A percentile compares a stretch with the other conserved stretches of the same genome.
These are phyloP conservation scores for Paramecium octaurelia DNA, from an alignment of 73 alveolate genomes.

Conservation along the genomic window DNA sequence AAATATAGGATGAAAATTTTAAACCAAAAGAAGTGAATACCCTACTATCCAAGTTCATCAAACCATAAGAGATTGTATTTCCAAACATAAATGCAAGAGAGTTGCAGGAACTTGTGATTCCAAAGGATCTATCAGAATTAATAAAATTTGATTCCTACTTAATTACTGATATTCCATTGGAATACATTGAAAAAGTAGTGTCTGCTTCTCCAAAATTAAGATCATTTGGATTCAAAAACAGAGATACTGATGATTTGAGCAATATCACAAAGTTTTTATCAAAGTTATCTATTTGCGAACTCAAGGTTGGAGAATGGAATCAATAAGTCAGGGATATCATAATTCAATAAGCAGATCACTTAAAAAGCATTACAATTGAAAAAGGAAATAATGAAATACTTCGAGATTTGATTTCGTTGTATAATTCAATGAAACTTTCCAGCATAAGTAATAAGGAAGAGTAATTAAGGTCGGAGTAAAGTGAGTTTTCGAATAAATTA, in stretches of 20 bases:
- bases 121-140: neutral
- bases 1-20: neutral
- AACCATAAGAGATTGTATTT: neutral
- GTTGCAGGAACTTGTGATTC: neutral
- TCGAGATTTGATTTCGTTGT: neutral
- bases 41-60: neutral
- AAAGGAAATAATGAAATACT: neutral
- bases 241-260: neutral
- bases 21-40: neutral
- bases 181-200: neutral
- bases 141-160: neutral
- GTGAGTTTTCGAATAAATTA: neutral
- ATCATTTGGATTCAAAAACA: neutral
- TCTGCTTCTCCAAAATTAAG: neutral
- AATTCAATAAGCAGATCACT: neutral
- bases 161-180: neutral
- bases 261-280: neutral
- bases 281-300: neutral
- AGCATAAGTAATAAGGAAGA: neutral
- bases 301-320: neutral
- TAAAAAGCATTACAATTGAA: neutral
- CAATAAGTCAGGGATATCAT: neutral
- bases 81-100: neutral
- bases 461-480: neutral
- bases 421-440: neutral